Percentiles rank a stretch among this genome's conserved stretches.
phyloP scores from a whole-genome alignment of 169 alveolate species.

The Cryptosporidium bovis region DNA sequence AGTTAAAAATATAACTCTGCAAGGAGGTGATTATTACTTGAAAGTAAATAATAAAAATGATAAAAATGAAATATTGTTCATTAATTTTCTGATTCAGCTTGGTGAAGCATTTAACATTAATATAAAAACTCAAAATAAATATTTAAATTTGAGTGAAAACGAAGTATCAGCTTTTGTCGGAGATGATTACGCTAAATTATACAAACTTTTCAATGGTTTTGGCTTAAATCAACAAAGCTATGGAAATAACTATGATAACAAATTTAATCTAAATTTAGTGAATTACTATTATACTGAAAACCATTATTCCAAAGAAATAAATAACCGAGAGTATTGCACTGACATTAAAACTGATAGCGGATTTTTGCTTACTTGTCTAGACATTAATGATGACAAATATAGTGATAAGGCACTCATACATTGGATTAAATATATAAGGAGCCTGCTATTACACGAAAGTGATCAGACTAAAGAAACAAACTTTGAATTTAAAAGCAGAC shows the following conservation, averaged over 20 bases:
- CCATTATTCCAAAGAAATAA: neutral
- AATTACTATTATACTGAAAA: neutral
- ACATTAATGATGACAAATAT: neutral
- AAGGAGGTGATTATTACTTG: neutral
- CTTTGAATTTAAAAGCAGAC: conserved; percentile 38
- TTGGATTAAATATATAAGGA: conserved; percentile 9
- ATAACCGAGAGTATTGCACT: neutral
- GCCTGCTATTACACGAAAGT: neutral
- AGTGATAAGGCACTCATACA: neutral
- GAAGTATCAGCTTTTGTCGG: neutral
- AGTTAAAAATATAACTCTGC: neutral
- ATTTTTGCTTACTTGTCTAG: neutral
- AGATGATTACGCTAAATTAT: too few species aligned
- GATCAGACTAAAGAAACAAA: neutral
- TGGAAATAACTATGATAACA: neutral
- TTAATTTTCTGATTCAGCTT: conserved; percentile 14
- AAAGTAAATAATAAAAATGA: neutral
- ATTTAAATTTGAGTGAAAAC: conserved; percentile 1
- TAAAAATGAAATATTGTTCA: neutral
- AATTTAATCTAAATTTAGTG: neutral
- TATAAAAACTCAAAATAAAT: conserved; percentile 14
- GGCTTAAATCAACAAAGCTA: neutral
- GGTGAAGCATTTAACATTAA: neutral
- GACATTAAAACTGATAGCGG: neutral
- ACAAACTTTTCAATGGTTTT: too few species aligned